Evolutionary conservation across 495 filamentous ascomycete genomes (phyloP).

Genomic region (Podospora australis): DNA sequence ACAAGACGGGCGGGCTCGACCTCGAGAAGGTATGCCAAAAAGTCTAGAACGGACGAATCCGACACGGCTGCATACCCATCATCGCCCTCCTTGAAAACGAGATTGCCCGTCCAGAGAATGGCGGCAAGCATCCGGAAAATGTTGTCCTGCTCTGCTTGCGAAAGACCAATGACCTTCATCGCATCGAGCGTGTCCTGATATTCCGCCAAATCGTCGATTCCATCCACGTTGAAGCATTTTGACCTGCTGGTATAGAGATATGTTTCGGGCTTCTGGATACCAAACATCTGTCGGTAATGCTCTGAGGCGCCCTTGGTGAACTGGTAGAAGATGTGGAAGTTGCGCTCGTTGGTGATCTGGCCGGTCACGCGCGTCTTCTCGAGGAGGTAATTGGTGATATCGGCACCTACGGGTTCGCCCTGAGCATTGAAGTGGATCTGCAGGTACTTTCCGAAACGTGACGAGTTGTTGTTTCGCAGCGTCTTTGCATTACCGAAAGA

Average conservation of each 20-base stretch:
- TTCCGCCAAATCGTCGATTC: slow-evolving; percentile 88
- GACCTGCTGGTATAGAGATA: slow-evolving; percentile 94
- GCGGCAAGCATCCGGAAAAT: slow-evolving; percentile 95
- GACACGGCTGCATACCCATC: slow-evolving; percentile 76
- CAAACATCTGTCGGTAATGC: slow-evolving; percentile 77
- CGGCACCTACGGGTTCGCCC: slow-evolving; percentile 91
- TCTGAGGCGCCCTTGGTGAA: slow-evolving; percentile 90
- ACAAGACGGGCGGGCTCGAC: slow-evolving; percentile 74
- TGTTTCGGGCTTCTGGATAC: slow-evolving; percentile 83
- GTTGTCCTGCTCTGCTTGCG: slow-evolving; percentile 83
- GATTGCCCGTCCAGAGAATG: slow-evolving; percentile 91
- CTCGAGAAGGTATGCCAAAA: slow-evolving; percentile 88
- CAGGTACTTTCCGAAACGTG: slow-evolving; percentile 95
- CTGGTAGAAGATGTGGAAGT: slow-evolving; percentile 99
- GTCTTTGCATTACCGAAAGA: slow-evolving; percentile 99
- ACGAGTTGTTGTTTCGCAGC: slow-evolving; percentile 96
- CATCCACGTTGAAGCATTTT: slow-evolving; percentile 88
- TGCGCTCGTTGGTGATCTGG: slow-evolving; percentile 91
- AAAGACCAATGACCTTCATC: slow-evolving; percentile 89
- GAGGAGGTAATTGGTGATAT: slow-evolving; percentile 96
- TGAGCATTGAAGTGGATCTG: slow-evolving; percentile 94
- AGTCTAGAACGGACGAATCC: slow-evolving; percentile 87
- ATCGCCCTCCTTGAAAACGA: slow-evolving; percentile 82
- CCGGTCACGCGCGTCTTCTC: slow-evolving; percentile 95
- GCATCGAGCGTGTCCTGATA: slow-evolving; percentile 87